These are phyloP conservation scores for Tritrichomonas musculus DNA, from an alignment of 208 protist species.

Conservation along the genomic window DNA sequence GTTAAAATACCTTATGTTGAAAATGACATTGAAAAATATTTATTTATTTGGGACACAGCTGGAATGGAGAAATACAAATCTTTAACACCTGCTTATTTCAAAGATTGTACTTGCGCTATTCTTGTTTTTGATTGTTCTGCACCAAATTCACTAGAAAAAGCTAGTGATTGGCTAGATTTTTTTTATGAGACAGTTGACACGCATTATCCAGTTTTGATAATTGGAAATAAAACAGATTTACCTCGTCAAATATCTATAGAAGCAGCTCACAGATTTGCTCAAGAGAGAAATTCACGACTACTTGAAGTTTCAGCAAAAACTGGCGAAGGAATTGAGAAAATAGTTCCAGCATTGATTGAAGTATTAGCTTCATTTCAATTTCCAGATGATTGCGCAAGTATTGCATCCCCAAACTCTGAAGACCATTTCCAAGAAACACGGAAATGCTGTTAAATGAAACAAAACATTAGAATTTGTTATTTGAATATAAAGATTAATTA, in stretches of 20 bases:
- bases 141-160: neutral
- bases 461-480: too few relatives aligned
- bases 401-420: too few relatives aligned
- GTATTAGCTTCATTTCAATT: too few relatives aligned
- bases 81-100: neutral
- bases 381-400: too few relatives aligned
- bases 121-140: neutral
- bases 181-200: neutral
- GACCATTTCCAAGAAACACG: too few relatives aligned
- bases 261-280: neutral
- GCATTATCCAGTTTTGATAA: neutral
- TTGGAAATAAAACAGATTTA: conserved; percentile 28
- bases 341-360: neutral
- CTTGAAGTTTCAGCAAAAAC: neutral
- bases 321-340: neutral
- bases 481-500: too few relatives aligned
- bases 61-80: conserved; percentile 26
- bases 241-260: neutral
- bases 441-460: too few relatives aligned
- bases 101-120: neutral
- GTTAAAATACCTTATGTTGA: neutral
- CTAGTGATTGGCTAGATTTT: neutral
- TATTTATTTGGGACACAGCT: conserved; percentile 24
- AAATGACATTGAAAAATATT: neutral
- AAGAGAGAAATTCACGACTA: too few relatives aligned